Evolutionary conservation across 495 filamentous ascomycete genomes (phyloP), one percentile per base, ranked within the genome.

Genomic region (Tuber aestivum): DNA sequence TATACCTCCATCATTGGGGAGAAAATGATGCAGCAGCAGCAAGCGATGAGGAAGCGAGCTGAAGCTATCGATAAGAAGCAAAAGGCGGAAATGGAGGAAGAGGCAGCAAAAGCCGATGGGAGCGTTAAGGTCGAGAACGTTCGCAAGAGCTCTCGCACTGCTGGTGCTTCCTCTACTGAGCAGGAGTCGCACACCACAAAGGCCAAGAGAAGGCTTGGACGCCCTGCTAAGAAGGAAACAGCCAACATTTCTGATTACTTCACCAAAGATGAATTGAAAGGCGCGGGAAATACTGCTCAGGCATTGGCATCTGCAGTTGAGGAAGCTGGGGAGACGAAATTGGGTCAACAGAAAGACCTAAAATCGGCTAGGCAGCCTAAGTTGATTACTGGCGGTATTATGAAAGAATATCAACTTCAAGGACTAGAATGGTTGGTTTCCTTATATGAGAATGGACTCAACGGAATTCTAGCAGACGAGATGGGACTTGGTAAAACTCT

Each of bases 401-500:
- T 99, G 96, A 89, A 93, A 35, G 89, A 90, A 73, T 99, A 99
- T 85, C 95, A 99, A 81, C 86, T 99, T 0, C 94, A 98, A 84
- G 95, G 95, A 0, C 83, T 99, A 37, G 94, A 95, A 32, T 99
- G 95, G 95, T 89, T 98, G 81, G 90, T 88, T 42, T 90, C 90
- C 6, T 83, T 93, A 10, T 97, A 93, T 83, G 93, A 97, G 87
- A 97, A 97, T 83, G 94, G 95, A 7, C 87, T 98, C 82, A 97
- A 94, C 81, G 95, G 95, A 0, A 99, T 99, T 77, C 84, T 99
- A 37, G 95, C 95, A 0, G 95, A 99, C 81, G 95, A 99, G 84
- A 99, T 99, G 95, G 95, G 95, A 2, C 84, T 98, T 40, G 95
- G 95, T 79, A 98, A 98, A 86, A 98, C 95, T 0, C 88, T 99